Evolutionary conservation across 805 yeast species (phyloP).

Genomic region (Metschnikowia cubensis): DNA sequence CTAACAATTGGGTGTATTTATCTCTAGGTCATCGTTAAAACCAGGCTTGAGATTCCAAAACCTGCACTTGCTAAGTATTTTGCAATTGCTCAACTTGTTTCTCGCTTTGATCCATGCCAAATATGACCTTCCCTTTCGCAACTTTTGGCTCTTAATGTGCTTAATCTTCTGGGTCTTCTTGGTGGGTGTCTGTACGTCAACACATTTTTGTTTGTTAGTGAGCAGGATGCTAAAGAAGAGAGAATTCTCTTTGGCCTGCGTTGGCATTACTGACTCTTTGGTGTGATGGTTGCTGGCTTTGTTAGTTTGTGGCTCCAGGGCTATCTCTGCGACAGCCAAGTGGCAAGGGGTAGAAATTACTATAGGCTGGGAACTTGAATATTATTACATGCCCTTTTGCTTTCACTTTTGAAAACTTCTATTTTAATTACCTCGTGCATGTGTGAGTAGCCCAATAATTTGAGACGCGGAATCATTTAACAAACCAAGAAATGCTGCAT

Average conservation of each 20-base stretch:
- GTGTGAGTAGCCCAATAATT: not conserved
- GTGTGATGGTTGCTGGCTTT: conserved; percentile 77
- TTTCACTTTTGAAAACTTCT: not conserved
- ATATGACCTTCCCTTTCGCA: conserved; percentile 50
- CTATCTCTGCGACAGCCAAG: conserved; percentile 66
- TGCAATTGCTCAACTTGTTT: conserved; percentile 64
- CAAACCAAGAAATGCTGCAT: not conserved
- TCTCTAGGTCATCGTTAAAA: conserved; percentile 80
- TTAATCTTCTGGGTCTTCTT: conserved; percentile 74
- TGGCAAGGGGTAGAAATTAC: conserved; percentile 72
- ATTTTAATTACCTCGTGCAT: not conserved
- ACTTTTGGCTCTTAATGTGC: conserved; percentile 56
- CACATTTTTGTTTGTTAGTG: conserved; percentile 76
- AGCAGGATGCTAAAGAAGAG: conserved; percentile 41
- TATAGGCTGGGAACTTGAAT: conserved; percentile 38
- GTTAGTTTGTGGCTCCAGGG: conserved; percentile 75
- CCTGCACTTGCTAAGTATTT: conserved; percentile 56
- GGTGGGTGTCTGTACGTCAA: conserved; percentile 92
- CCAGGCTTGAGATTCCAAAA: conserved; percentile 53
- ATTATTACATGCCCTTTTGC: not conserved
- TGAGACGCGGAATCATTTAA: not conserved
- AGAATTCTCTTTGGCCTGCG: conserved; percentile 74
- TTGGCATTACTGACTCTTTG: conserved; percentile 82
- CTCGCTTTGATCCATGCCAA: conserved; percentile 63
- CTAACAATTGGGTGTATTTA: conserved; percentile 89